A percentile compares a stretch with the other conserved stretches of the same genome.
These are phyloP conservation scores for Ogataea paraovalis DNA, from an alignment of 805 yeast species.

Conservation along the genomic window DNA sequence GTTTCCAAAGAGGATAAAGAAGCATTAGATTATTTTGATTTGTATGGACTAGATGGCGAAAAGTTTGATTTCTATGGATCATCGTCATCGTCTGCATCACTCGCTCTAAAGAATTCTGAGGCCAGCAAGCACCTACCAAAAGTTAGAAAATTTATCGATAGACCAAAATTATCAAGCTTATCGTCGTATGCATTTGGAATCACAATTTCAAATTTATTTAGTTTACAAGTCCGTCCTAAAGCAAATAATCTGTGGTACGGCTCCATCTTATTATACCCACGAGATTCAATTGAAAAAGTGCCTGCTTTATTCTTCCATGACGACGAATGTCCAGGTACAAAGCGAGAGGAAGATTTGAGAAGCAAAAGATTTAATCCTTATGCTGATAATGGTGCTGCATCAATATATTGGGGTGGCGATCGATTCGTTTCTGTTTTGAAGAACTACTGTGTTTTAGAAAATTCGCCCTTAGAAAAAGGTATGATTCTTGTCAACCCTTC, in stretches of 20 bases:
- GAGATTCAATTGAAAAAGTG: slow-evolving; percentile 52
- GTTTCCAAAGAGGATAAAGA: slow-evolving; percentile 25
- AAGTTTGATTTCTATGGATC: slow-evolving; percentile 17
- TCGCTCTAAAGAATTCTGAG: neutral
- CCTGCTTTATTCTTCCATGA: slow-evolving; percentile 94
- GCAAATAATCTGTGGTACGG: slow-evolving; percentile 92
- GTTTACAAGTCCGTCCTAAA: slow-evolving; percentile 81
- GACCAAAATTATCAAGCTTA: slow-evolving; percentile 50
- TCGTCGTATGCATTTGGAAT: slow-evolving; percentile 68
- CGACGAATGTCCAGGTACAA: slow-evolving; percentile 74
- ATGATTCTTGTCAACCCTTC: slow-evolving; percentile 78
- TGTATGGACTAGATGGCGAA: slow-evolving; percentile 37
- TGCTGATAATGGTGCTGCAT: slow-evolving; percentile 42
- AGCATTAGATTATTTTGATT: slow-evolving; percentile 34
- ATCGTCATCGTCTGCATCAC: neutral
- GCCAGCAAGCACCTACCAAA: slow-evolving; percentile 21
- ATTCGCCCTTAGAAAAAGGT: slow-evolving; percentile 66
- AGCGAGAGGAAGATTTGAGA: slow-evolving; percentile 52
- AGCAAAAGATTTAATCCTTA: slow-evolving; percentile 74
- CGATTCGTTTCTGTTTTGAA: slow-evolving; percentile 60
- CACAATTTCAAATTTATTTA: slow-evolving; percentile 57
- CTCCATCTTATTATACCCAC: slow-evolving; percentile 69
- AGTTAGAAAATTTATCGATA: slow-evolving; percentile 37
- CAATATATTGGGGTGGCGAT: slow-evolving; percentile 87
- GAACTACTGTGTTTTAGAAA: slow-evolving; percentile 56